Evolutionary conservation across 345 rosid species (phyloP).

Genomic region (Dipteronia dyeriana): DNA sequence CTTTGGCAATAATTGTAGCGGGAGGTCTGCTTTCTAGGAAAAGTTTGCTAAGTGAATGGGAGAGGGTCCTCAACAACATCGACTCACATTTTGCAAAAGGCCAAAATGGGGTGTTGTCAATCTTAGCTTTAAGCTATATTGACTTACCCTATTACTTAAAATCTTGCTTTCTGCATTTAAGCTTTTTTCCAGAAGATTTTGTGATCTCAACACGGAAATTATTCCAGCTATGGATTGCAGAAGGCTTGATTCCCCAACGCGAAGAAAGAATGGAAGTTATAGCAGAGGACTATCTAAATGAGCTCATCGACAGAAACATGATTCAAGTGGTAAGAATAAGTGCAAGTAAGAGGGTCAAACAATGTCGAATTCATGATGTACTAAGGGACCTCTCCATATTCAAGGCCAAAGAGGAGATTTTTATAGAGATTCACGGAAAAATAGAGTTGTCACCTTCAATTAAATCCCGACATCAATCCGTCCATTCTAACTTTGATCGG

Average conservation of each 20-base stretch:
- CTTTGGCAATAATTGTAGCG: conserved; percentile 29
- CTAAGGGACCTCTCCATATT: conserved; percentile 25
- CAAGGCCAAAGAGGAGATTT: conserved; percentile 28
- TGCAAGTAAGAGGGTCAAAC: conserved; percentile 24
- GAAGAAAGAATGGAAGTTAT: conserved; percentile 30
- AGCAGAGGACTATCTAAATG: conserved; percentile 32
- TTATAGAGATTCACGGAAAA: conserved; percentile 21
- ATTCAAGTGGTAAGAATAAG: conserved; percentile 29
- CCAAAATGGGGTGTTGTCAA: conserved; percentile 26
- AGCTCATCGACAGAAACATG: conserved; percentile 29
- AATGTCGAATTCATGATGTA: conserved; percentile 27
- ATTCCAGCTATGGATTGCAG: conserved; percentile 31
- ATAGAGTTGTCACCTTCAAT: background rate
- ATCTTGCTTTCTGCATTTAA: conserved; percentile 29
- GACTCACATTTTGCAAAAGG: conserved; percentile 24
- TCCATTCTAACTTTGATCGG: conserved; percentile 11
- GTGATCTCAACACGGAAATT: conserved; percentile 20
- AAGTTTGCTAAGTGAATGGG: conserved; percentile 26
- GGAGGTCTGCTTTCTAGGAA: conserved; percentile 34
- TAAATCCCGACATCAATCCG: conserved; percentile 10
- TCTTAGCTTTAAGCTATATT: conserved; percentile 34
- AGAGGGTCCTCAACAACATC: conserved; percentile 27
- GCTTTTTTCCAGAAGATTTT: background rate
- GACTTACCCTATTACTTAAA: conserved; percentile 33
- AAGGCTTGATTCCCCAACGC: conserved; percentile 28